Evolutionary conservation across 106 monocot species (phyloP).

Genomic region (Vanilla planifolia): DNA sequence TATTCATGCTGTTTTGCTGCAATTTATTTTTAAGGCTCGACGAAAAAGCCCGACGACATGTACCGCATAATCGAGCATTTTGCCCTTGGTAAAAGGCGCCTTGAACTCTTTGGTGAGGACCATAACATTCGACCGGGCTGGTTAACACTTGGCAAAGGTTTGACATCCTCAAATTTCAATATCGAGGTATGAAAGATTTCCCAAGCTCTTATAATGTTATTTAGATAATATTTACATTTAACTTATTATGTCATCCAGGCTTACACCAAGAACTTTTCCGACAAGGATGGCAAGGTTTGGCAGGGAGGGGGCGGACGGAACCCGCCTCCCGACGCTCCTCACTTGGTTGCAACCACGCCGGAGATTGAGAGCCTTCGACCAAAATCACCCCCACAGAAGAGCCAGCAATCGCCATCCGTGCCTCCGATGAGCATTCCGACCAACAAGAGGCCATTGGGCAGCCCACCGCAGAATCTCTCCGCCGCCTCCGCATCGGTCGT

Average conservation of each 20-base stretch:
- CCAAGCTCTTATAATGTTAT: not conserved
- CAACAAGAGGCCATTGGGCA: slow-evolving; percentile 46
- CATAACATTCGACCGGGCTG: slow-evolving; percentile 97
- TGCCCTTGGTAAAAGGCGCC: slow-evolving; percentile 80
- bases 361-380: slow-evolving; percentile 87
- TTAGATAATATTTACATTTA: not conserved
- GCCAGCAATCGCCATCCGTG: slow-evolving; percentile 51
- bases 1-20: not conserved
- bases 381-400: slow-evolving; percentile 78
- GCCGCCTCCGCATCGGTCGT: slow-evolving; percentile 12
- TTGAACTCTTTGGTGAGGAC: slow-evolving; percentile 95
- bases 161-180: slow-evolving; percentile 94
- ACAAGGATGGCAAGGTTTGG: slow-evolving; percentile 97
- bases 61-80: slow-evolving; percentile 97
- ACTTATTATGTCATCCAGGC: slow-evolving; percentile 24
- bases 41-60: slow-evolving; percentile 95
- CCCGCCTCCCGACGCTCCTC: slow-evolving; percentile 88
- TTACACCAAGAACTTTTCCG: slow-evolving; percentile 60
- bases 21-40: slow-evolving; percentile 53
- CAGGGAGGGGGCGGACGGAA: slow-evolving; percentile 89
- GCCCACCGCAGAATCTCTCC: slow-evolving; percentile 52
- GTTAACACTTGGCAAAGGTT: slow-evolving; percentile 80
- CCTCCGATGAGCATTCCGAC: slow-evolving; percentile 39
- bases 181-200: slow-evolving; percentile 49
- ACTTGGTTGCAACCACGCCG: slow-evolving; percentile 80